phyloP scores from a whole-genome alignment of 441 rosid species.

The Populus hybrid region DNA sequence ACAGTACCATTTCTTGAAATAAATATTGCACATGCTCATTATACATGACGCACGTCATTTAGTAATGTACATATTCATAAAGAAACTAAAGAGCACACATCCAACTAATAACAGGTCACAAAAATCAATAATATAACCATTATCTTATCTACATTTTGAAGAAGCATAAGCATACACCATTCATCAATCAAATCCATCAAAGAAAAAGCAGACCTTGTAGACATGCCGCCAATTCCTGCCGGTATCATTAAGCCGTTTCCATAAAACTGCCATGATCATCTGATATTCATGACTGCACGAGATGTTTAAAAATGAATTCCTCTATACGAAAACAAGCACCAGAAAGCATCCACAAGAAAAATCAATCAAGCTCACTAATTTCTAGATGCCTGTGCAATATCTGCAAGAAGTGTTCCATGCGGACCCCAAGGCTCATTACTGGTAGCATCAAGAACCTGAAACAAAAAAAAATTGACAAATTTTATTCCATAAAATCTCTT shows the following conservation, averaged over 20 bases:
- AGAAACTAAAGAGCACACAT: constrained; percentile 1
- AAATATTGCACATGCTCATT: background rate
- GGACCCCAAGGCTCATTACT: constrained; percentile 99
- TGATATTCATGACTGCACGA: constrained; percentile 90
- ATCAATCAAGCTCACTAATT: constrained; percentile 61
- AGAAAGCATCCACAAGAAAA: constrained; percentile 10
- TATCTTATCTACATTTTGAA: background rate
- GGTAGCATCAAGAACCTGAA: constrained; percentile 96
- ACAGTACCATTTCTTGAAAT: constrained; percentile 14
- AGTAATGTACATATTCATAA: background rate
- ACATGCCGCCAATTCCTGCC: constrained; percentile 99
- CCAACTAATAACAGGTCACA: background rate
- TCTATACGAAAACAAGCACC: constrained; percentile 10
- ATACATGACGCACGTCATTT: background rate
- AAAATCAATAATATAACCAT: background rate
- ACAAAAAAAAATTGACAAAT: background rate
- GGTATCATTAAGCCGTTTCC: constrained; percentile 92
- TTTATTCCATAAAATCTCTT: background rate
- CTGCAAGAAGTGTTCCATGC: constrained; percentile 90
- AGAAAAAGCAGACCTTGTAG: constrained; percentile 61
- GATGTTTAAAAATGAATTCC: constrained; percentile 20
- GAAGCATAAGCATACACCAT: background rate
- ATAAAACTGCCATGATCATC: constrained; percentile 80
- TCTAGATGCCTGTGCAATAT: constrained; percentile 86
- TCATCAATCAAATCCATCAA: background rate